Evolutionary conservation across 73 alveolate genomes (phyloP).

Genomic region (Durusdinium trenchii): DNA sequence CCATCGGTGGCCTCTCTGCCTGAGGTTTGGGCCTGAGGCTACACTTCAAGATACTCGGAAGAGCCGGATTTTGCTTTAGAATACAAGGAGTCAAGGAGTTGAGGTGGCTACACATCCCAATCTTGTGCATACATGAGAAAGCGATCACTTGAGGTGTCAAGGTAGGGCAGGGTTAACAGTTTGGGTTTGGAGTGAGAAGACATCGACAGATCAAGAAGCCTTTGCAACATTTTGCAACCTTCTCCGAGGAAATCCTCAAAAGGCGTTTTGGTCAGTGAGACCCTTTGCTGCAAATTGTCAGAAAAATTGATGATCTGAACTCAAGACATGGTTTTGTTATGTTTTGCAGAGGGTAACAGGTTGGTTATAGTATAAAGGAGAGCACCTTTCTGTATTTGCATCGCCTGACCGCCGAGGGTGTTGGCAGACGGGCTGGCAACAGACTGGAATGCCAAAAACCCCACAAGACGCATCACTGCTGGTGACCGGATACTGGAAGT

Average conservation of each 20-base stretch:
- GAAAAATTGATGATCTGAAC: too few relatives aligned
- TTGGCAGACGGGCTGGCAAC: slow-evolving; percentile 45
- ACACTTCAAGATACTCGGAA: slow-evolving; percentile 45
- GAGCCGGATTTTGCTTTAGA: not conserved
- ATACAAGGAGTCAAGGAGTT: not conserved
- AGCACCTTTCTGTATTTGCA: not conserved
- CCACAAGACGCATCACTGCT: not conserved
- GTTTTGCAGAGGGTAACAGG: not conserved
- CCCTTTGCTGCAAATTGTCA: slow-evolving; percentile 2
- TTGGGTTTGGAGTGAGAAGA: not conserved
- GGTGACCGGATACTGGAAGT: slow-evolving; percentile 62
- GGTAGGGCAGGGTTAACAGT: too few relatives aligned
- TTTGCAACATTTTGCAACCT: not conserved
- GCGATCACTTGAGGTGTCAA: too few relatives aligned
- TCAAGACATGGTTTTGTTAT: too few relatives aligned
- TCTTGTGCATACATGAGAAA: not conserved
- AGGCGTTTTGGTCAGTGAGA: slow-evolving; percentile 43
- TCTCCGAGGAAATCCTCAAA: slow-evolving; percentile 30
- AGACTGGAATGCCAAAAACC: slow-evolving; percentile 26
- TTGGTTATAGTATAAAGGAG: not conserved
- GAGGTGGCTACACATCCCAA: not conserved
- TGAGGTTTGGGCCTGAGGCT: slow-evolving; percentile 55
- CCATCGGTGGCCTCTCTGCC: not conserved
- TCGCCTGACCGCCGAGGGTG: not conserved
- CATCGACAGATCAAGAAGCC: not conserved